Percentiles rank a stretch among this genome's conserved stretches.
These are phyloP conservation scores for Sedum album DNA, from an alignment of 164 flowering plant species.

Conservation along the genomic window DNA sequence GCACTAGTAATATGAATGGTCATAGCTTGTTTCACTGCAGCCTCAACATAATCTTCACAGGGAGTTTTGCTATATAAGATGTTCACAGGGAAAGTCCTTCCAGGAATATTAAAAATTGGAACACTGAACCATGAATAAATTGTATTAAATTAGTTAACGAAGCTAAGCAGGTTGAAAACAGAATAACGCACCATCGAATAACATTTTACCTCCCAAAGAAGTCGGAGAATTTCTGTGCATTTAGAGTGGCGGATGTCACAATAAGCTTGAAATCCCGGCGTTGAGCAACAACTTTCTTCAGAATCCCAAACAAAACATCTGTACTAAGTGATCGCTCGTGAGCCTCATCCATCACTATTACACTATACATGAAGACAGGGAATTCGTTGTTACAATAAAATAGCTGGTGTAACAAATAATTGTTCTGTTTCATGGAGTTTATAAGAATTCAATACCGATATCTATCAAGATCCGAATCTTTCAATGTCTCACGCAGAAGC, in stretches of 20 bases:
- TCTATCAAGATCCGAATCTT: constrained; percentile 92
- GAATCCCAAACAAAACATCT: constrained; percentile 91
- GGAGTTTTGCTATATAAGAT: constrained; percentile 72
- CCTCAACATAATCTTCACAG: constrained; percentile 92
- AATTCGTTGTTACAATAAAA: background rate
- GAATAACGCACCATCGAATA: background rate
- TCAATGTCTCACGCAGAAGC: constrained; percentile 86
- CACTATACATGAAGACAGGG: constrained; percentile 34
- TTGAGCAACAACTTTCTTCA: constrained; percentile 86
- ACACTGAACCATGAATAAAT: constrained; percentile 44
- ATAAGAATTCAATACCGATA: constrained; percentile 49
- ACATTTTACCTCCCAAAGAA: constrained; percentile 82
- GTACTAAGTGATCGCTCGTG: constrained; percentile 95
- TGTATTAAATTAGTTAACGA: background rate
- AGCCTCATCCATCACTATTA: constrained; percentile 96
- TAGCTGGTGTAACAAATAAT: background rate
- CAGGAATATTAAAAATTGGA: constrained; percentile 84
- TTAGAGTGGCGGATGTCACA: constrained; percentile 95
- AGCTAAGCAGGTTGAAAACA: background rate
- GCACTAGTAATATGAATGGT: constrained; percentile 80
- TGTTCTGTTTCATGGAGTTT: background rate
- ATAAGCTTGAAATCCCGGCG: constrained; percentile 98
- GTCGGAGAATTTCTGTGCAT: constrained; percentile 87
- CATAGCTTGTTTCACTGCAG: constrained; percentile 96
- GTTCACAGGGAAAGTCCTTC: constrained; percentile 87